Evolutionary conservation across 345 rosid genomes (phyloP).

Genomic region (Psidium guajava): DNA sequence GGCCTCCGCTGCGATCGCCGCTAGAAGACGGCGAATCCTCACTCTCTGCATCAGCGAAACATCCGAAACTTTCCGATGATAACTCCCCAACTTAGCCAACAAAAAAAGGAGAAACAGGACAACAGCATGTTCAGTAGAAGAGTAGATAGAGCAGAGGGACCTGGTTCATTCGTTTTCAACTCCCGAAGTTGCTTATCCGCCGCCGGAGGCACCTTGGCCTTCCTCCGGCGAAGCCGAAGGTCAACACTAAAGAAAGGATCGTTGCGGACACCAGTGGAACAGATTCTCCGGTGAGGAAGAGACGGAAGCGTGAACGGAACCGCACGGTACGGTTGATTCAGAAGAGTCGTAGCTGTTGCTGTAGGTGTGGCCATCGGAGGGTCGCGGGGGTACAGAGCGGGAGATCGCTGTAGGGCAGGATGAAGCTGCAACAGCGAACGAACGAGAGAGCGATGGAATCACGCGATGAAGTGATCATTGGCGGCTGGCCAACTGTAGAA

Average conservation of each 20-base stretch:
- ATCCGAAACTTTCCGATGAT: neutral
- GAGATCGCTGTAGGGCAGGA: neutral
- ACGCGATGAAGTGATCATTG: neutral
- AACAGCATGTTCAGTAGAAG: neutral
- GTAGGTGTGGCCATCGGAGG: slow-evolving; percentile 4
- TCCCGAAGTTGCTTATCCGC: slow-evolving; percentile 14
- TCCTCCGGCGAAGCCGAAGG: slow-evolving; percentile 6
- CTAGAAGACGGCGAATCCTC: slow-evolving; percentile 8
- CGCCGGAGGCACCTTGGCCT: slow-evolving; percentile 8
- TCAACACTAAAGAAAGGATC: slow-evolving; percentile 1
- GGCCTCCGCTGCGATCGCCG: slow-evolving; percentile 4
- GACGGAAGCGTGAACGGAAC: neutral
- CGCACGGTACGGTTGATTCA: slow-evolving; percentile 18
- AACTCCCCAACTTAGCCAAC: neutral
- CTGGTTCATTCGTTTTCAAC: slow-evolving; percentile 10
- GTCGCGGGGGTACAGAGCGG: neutral
- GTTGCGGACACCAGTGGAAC: neutral
- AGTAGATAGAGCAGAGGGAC: slow-evolving; percentile 1
- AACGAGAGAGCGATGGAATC: neutral
- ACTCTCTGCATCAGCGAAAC: slow-evolving; percentile 9
- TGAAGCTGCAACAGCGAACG: neutral
- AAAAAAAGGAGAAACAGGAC: neutral
- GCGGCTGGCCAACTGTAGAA: neutral
- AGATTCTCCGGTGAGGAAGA: neutral
- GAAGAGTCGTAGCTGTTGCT: neutral